Evolutionary conservation across 306 rosid species (phyloP).

Genomic region (Vigna nakashimae): DNA sequence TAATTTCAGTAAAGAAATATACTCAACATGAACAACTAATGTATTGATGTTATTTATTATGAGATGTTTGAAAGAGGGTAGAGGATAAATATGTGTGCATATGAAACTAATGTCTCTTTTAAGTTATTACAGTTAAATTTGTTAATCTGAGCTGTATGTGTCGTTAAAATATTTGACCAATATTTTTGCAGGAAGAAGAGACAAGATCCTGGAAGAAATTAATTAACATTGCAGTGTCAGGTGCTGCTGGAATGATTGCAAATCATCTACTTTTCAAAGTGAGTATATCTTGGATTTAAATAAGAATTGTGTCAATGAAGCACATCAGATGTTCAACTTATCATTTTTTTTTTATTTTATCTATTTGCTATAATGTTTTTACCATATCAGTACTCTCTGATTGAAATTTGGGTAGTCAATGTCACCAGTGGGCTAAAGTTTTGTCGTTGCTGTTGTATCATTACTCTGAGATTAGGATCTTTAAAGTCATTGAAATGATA

Average conservation of each 20-base stretch:
- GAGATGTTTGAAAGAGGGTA: too few relatives aligned
- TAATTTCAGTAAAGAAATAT: too few relatives aligned
- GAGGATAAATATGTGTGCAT: slow-evolving; percentile 2
- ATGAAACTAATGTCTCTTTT: slow-evolving; percentile 18
- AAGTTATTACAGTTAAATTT: slow-evolving; percentile 11
- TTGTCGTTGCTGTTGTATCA: background rate
- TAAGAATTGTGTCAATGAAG: slow-evolving; percentile 7
- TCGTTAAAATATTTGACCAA: slow-evolving; percentile 17
- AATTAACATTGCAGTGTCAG: slow-evolving; percentile 89
- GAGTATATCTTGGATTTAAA: slow-evolving; percentile 39
- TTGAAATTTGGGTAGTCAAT: background rate
- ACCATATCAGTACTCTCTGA: background rate
- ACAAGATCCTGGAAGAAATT: slow-evolving; percentile 91
- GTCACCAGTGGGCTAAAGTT: background rate
- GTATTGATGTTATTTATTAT: too few relatives aligned
- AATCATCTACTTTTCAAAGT: slow-evolving; percentile 97
- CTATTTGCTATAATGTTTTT: slow-evolving; percentile 1
- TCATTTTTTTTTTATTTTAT: background rate
- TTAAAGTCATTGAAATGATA: slow-evolving; percentile 1
- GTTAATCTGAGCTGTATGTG: background rate
- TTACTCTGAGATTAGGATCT: slow-evolving; percentile 15
- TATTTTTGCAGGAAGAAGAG: slow-evolving; percentile 86
- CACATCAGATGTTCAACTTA: background rate
- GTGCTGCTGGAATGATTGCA: slow-evolving; percentile 99
- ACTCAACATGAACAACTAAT: too few relatives aligned